Evolutionary conservation across 2,329 filamentous ascomycete species (phyloP).

Genomic region (Cercospora nicotianae): DNA sequence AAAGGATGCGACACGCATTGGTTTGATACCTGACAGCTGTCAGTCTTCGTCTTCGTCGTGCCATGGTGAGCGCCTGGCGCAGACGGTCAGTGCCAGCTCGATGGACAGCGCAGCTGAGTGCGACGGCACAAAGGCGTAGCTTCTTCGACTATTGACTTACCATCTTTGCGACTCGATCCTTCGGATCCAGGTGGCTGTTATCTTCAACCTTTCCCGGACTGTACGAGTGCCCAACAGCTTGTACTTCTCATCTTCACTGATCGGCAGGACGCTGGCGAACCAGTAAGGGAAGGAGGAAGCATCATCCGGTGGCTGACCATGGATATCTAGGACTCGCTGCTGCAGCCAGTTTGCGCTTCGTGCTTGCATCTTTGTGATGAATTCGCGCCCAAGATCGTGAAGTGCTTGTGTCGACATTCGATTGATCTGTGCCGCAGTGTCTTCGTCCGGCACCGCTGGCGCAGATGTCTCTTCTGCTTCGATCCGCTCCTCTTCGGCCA

Average conservation of each 20-base stretch:
- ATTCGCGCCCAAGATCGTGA: conserved; percentile 64
- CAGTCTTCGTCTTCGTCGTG: conserved; percentile 10
- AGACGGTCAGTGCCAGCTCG: conserved; percentile 12
- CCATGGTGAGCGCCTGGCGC: conserved; percentile 19
- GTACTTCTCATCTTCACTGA: conserved; percentile 78
- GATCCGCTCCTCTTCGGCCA: conserved; percentile 74
- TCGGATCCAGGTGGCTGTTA: conserved; percentile 75
- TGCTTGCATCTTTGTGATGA: conserved; percentile 67
- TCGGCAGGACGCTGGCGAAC: conserved; percentile 79
- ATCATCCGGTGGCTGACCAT: conserved; percentile 75
- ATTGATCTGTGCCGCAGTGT: conserved; percentile 46
- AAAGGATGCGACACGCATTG: conserved; percentile 45
- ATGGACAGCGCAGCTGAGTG: conserved; percentile 2
- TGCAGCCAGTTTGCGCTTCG: conserved; percentile 74
- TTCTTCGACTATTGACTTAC: conserved; percentile 53
- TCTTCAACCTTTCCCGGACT: conserved; percentile 78
- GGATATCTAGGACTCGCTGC: conserved; percentile 68
- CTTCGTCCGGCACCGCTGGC: conserved; percentile 29
- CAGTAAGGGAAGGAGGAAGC: conserved; percentile 82
- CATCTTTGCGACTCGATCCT: conserved; percentile 69
- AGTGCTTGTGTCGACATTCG: conserved; percentile 69
- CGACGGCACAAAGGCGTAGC: not conserved
- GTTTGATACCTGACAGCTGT: conserved; percentile 39
- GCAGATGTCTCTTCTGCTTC: conserved; percentile 66
- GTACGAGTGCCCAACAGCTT: conserved; percentile 69